phyloP scores from a whole-genome alignment of 768 basidiomycete species.

The Termitomyces sp. region DNA sequence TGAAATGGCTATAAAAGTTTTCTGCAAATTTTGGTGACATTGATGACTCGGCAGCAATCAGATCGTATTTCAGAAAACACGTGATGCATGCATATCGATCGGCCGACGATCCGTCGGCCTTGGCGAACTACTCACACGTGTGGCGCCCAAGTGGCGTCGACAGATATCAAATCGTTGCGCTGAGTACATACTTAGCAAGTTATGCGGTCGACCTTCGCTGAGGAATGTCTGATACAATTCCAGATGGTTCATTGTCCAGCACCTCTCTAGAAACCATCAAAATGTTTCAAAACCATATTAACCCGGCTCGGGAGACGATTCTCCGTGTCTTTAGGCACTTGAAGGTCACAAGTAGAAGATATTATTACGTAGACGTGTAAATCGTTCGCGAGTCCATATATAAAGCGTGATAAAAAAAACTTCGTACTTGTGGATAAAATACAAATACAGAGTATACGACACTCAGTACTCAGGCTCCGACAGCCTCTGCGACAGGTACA shows the following conservation, averaged over 20 bases:
- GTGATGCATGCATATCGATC: too few relatives aligned
- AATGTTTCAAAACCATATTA: neutral
- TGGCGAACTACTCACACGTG: too few relatives aligned
- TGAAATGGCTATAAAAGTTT: conserved; percentile 12
- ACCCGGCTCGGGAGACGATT: too few relatives aligned
- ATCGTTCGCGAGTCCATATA: too few relatives aligned
- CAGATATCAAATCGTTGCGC: too few relatives aligned
- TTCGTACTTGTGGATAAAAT: neutral
- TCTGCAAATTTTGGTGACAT: conserved; percentile 12
- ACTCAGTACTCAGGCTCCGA: conserved; percentile 12
- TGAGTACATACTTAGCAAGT: neutral
- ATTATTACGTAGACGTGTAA: too few relatives aligned
- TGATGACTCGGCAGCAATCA: conserved; percentile 11
- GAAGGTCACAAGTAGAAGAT: too few relatives aligned
- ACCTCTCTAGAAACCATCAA: neutral
- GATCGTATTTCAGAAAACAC: neutral
- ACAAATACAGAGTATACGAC: neutral
- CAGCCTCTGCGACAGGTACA: conserved; percentile 10
- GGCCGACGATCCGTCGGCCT: neutral
- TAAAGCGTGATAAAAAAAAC: neutral
- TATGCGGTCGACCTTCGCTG: neutral
- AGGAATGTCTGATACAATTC: neutral
- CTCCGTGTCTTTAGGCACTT: too few relatives aligned
- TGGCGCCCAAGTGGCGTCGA: neutral
- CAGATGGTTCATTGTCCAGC: neutral